Evolutionary conservation across 805 yeast genomes (phyloP).

Genomic region (Zygosaccharomyces bisporus): DNA sequence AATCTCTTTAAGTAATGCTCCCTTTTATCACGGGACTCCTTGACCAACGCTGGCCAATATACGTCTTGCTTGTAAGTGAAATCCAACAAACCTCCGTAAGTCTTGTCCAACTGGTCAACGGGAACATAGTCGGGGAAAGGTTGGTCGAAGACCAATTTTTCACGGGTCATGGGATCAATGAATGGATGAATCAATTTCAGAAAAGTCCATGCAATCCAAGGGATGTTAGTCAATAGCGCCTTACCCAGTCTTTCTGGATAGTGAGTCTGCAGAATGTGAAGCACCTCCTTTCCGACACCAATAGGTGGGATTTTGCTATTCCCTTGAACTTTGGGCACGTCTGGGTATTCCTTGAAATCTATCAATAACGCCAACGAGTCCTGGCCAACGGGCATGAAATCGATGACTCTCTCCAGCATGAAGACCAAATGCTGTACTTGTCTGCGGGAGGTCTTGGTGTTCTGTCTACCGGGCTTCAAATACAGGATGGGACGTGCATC

Average conservation of each 20-base stretch:
- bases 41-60: constrained; percentile 72
- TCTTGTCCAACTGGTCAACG: constrained; percentile 69
- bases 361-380: constrained; percentile 87
- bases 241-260: constrained; percentile 96
- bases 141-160: constrained; percentile 86
- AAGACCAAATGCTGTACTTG: constrained; percentile 96
- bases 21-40: constrained; percentile 57
- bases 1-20: constrained; percentile 65
- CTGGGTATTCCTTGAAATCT: constrained; percentile 77
- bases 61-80: constrained; percentile 75
- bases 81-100: constrained; percentile 81
- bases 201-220: constrained; percentile 91
- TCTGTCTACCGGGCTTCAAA: constrained; percentile 91
- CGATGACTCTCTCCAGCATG: constrained; percentile 88
- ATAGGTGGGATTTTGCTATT: constrained; percentile 79
- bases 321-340: constrained; percentile 51
- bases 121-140: constrained; percentile 86
- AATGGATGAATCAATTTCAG: constrained; percentile 89
- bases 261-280: constrained; percentile 91
- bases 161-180: constrained; percentile 92
- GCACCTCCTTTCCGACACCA: constrained; percentile 83
- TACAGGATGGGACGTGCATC: constrained; percentile 89
- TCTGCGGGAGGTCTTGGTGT: constrained; percentile 81
- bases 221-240: constrained; percentile 87
- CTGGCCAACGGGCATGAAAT: constrained; percentile 95